Conservation (phyloP, 1,284 basidiomycete genomes). For the Sanghuangporus sanghuang region DNA sequence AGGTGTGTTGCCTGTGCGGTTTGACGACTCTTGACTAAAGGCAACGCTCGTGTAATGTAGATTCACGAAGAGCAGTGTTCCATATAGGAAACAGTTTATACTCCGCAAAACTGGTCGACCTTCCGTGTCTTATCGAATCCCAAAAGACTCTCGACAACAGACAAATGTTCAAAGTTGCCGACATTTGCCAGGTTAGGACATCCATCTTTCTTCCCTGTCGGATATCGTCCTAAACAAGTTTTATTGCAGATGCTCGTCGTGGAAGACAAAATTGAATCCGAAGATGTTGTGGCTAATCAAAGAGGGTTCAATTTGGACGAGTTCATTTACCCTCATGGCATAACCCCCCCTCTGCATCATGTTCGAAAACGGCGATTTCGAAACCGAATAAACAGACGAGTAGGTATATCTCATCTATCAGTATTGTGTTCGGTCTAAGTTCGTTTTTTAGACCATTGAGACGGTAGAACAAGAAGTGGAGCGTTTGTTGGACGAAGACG, state of each 20-base stretch:
- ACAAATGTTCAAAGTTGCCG: conserved; percentile 97
- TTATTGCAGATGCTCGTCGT: conserved; percentile 77
- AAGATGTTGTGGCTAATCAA: conserved; percentile 51
- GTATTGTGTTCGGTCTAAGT: conserved; percentile 10
- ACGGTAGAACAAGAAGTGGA: conserved; percentile 98
- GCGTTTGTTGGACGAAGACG: conserved; percentile 83
- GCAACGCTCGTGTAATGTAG: conserved; percentile 35
- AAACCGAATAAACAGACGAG: conserved; percentile 81
- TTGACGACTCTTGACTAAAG: neutral
- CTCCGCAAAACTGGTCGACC: conserved; percentile 91
- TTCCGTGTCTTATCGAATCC: conserved; percentile 92
- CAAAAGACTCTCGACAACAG: conserved; percentile 97
- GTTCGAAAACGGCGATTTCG: conserved; percentile 92
- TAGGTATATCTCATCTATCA: conserved; percentile 30
- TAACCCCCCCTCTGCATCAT: conserved; percentile 91
- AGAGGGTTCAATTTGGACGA: conserved; percentile 88
- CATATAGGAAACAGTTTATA: conserved; percentile 82
- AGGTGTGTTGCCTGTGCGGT: conserved; percentile 42
- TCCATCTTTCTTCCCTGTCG: conserved; percentile 11
- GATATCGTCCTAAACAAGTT: conserved; percentile 16
- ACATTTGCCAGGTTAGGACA: conserved; percentile 85
- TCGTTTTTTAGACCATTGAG: conserved; percentile 72
- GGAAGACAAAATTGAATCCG: conserved; percentile 69
- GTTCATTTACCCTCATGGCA: conserved; percentile 95
- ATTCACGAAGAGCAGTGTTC: conserved; percentile 89